phyloP scores from a whole-genome alignment of 257 asterid species.

The Nicotiana obtusifolia region DNA sequence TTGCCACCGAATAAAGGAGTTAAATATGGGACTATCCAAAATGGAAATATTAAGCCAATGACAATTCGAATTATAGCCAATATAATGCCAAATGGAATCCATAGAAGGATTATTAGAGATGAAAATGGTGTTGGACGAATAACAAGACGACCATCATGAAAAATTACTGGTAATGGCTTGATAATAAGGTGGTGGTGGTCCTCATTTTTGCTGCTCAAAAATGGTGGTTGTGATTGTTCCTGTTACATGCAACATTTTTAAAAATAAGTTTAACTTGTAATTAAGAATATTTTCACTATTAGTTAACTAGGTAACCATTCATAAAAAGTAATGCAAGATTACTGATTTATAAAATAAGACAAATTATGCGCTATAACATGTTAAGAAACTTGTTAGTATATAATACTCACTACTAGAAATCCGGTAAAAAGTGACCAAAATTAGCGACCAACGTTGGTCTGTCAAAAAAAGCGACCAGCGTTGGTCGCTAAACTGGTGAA shows the following conservation, averaged over 20 bases:
- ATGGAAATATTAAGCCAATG: neutral
- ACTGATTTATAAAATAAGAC: neutral
- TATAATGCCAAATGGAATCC: conserved; percentile 30
- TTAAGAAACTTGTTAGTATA: too few relatives aligned
- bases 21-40: neutral
- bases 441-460: too few relatives aligned
- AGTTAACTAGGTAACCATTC: too few relatives aligned
- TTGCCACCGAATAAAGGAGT: neutral
- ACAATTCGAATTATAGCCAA: conserved; percentile 18
- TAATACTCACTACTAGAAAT: too few relatives aligned
- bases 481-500: too few relatives aligned
- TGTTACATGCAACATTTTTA: conserved; percentile 12
- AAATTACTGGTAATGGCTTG: conserved; percentile 45
- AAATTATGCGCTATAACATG: too few relatives aligned
- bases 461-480: too few relatives aligned
- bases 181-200: neutral
- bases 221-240: conserved; percentile 42
- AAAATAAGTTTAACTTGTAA: neutral
- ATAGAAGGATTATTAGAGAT: conserved; percentile 25
- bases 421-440: too few relatives aligned
- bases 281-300: too few relatives aligned
- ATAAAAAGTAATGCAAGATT: too few relatives aligned
- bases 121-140: conserved; percentile 27
- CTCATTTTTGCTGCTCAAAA: conserved; percentile 13
- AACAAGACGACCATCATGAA: conserved; percentile 44